phyloP scores from a whole-genome alignment of 441 rosid genomes.

The Mallotus repandus region DNA sequence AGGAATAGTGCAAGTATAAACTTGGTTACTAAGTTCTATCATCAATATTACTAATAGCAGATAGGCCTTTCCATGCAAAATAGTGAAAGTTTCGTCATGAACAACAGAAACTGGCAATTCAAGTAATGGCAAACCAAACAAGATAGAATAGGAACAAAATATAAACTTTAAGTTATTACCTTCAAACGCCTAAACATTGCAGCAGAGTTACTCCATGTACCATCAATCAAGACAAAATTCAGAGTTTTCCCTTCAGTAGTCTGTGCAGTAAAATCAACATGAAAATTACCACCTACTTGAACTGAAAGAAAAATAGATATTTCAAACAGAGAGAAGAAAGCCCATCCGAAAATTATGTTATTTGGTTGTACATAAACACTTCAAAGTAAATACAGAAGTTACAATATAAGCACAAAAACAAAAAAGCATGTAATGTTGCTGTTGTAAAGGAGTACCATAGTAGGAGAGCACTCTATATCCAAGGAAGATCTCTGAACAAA shows the following conservation, averaged over 20 bases:
- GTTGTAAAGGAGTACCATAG: constrained; percentile 30
- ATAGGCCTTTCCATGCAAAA: background rate
- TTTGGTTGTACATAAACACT: background rate
- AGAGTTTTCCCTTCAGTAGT: constrained; percentile 42
- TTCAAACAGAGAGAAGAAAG: constrained; percentile 1
- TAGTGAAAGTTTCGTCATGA: background rate
- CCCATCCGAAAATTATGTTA: background rate
- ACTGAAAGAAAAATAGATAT: constrained; percentile 4
- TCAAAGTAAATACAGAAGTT: background rate
- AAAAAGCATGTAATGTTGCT: background rate
- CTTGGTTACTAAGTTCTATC: background rate
- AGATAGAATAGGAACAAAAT: background rate
- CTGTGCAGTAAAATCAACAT: constrained; percentile 38
- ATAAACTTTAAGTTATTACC: constrained; percentile 34
- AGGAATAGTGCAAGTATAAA: background rate
- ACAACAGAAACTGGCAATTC: background rate
- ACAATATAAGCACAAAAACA: background rate
- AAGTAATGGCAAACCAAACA: background rate
- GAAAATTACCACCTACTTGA: constrained; percentile 21
- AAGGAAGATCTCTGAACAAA: constrained; percentile 37
- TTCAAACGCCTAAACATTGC: constrained; percentile 90
- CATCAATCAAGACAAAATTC: constrained; percentile 80
- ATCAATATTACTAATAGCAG: background rate
- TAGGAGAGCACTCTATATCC: constrained; percentile 26
- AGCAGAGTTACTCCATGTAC: constrained; percentile 95